These are phyloP conservation scores for Saussurea involucrata DNA, from an alignment of 129 eudicot species.

Conservation along the genomic window DNA sequence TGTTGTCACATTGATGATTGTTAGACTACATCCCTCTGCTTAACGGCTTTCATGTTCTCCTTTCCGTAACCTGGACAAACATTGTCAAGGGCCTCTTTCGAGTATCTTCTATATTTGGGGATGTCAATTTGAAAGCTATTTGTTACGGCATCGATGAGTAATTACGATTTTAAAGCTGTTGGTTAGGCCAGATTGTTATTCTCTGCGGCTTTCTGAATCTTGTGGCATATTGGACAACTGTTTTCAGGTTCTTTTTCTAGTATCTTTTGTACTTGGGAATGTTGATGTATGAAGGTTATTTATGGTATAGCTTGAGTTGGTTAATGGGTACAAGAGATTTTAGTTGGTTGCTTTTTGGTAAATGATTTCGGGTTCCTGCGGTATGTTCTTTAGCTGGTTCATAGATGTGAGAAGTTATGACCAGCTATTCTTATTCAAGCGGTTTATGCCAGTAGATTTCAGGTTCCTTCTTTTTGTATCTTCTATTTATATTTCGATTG, in stretches of 20 bases:
- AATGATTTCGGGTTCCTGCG: not conserved
- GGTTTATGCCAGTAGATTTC: not conserved
- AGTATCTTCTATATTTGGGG: not conserved
- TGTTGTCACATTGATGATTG: not conserved
- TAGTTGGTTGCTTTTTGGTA: not conserved
- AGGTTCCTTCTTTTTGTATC: not conserved
- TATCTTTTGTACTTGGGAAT: not conserved
- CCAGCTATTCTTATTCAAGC: not conserved
- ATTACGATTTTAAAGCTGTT: not conserved
- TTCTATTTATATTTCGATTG: not conserved
- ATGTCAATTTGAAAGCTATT: not conserved
- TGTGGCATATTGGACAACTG: not conserved
- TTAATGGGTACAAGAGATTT: not conserved
- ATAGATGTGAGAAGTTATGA: not conserved
- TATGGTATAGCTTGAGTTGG: not conserved
- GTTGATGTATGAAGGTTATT: not conserved
- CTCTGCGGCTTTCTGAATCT: not conserved
- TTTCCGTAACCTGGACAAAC: not conserved
- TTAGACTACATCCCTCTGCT: not conserved
- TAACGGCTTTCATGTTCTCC: not conserved
- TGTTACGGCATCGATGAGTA: not conserved
- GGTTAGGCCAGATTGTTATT: not conserved
- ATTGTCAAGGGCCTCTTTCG: not conserved
- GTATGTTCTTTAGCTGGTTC: not conserved
- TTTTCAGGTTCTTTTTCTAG: not conserved